Conservation (phyloP, 164 flowering plant species). For the Dillenia suffruticosa region DNA sequence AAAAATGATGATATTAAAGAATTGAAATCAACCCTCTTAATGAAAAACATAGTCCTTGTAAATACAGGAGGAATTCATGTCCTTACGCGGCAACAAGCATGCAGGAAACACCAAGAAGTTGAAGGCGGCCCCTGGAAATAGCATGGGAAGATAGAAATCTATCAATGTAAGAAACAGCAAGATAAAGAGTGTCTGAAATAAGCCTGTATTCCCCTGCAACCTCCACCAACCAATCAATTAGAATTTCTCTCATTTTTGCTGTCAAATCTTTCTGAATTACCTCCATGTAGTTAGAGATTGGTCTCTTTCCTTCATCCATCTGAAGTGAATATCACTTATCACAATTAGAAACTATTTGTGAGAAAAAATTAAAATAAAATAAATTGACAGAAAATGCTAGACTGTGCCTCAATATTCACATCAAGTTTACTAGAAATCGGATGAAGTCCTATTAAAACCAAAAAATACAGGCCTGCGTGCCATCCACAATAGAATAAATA, state of each 20-base stretch:
- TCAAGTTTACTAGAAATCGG: too few species aligned
- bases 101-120: conserved; percentile 75
- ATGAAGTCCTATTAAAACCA: too few species aligned
- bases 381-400: not conserved
- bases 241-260: conserved; percentile 51
- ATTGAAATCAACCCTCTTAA: not conserved
- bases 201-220: conserved; percentile 77
- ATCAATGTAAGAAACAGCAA: conserved; percentile 61
- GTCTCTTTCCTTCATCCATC: conserved; percentile 49
- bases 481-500: too few species aligned
- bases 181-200: conserved; percentile 55
- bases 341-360: not conserved
- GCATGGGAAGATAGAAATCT: conserved; percentile 46
- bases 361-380: not conserved
- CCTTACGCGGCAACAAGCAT: conserved; percentile 91
- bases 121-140: conserved; percentile 46
- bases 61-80: not conserved
- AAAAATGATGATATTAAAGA: too few species aligned
- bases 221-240: conserved; percentile 83
- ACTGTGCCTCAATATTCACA: not conserved
- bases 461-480: too few species aligned
- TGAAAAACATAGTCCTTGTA: not conserved
- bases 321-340: conserved; percentile 7
- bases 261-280: conserved; percentile 57
- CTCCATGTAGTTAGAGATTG: conserved; percentile 46